Percentiles rank a stretch among this genome's conserved stretches.
These are phyloP conservation scores for Leccinum aurantiacum DNA, from an alignment of 768 basidiomycete genomes.

Conservation along the genomic window DNA sequence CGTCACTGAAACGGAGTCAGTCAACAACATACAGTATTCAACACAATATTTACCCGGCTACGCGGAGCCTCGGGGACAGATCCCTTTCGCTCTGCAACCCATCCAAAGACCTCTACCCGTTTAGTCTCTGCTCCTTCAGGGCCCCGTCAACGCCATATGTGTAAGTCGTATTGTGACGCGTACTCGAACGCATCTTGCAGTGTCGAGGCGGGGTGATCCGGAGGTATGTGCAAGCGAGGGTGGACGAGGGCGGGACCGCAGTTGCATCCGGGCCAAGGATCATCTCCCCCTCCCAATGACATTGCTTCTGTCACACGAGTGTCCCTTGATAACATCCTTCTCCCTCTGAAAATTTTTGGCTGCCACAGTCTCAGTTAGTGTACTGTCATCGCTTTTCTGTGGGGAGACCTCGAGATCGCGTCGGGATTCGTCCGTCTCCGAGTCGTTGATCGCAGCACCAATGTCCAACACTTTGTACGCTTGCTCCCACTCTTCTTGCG, in stretches of 20 bases:
- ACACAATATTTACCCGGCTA: constrained; percentile 11
- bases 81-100: constrained; percentile 69
- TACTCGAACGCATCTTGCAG: constrained; percentile 67
- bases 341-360: constrained; percentile 15
- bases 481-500: constrained; percentile 74
- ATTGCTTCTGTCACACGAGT: background rate
- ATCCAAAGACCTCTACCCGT: constrained; percentile 84
- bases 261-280: constrained; percentile 32
- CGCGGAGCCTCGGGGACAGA: constrained; percentile 26
- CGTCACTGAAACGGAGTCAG: constrained; percentile 20
- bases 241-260: constrained; percentile 1
- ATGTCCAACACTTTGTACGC: constrained; percentile 75
- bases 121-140: constrained; percentile 76
- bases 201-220: constrained; percentile 50
- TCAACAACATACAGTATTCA: background rate
- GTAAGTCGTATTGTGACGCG: constrained; percentile 86
- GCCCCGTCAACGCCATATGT: constrained; percentile 78
- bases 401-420: constrained; percentile 23
- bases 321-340: background rate
- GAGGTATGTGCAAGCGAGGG: constrained; percentile 43
- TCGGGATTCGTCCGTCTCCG: constrained; percentile 33
- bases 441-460: constrained; percentile 61
- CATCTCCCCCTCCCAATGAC: constrained; percentile 11
- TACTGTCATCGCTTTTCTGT: constrained; percentile 11
- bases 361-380: background rate